Evolutionary conservation across 1,284 basidiomycete species (phyloP).

Genomic region (Ceraceosorus guamensis): DNA sequence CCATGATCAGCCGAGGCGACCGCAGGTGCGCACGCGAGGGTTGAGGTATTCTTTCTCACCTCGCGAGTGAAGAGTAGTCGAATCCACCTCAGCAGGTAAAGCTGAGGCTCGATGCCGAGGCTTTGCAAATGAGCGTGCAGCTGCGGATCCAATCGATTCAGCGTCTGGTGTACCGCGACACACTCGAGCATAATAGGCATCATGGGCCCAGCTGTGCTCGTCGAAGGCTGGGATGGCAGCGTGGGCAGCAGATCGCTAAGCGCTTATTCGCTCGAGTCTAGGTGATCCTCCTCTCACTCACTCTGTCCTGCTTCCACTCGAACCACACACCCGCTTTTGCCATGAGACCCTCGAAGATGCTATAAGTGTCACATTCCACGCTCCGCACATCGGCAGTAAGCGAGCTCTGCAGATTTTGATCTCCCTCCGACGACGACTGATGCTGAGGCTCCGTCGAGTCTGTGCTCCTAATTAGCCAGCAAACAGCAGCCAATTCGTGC

Average conservation of each 20-base stretch:
- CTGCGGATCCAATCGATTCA: constrained; percentile 24
- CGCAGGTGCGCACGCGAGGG: constrained; percentile 5
- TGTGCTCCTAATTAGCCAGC: constrained; percentile 29
- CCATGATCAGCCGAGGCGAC: too few relatives aligned
- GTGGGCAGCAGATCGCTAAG: background rate
- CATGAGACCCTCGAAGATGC: constrained; percentile 35
- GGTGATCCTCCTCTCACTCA: constrained; percentile 3
- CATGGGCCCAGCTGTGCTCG: too few relatives aligned
- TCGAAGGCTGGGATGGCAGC: background rate
- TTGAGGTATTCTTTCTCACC: constrained; percentile 5
- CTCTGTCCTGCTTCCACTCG: constrained; percentile 21
- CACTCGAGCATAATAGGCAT: constrained; percentile 25
- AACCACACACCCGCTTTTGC: constrained; percentile 28
- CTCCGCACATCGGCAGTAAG: constrained; percentile 8
- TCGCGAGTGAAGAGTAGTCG: constrained; percentile 39
- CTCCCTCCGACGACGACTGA: background rate
- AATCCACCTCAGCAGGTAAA: constrained; percentile 42
- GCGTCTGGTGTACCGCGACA: constrained; percentile 18
- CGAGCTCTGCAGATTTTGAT: background rate
- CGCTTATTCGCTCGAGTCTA: too few relatives aligned
- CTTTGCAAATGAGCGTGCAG: constrained; percentile 29
- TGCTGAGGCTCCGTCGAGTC: constrained; percentile 1
- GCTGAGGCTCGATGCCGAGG: constrained; percentile 39
- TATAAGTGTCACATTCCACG: constrained; percentile 35
- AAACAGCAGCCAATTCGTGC: constrained; percentile 43